These are phyloP conservation scores for Penicillium thymicola DNA, from an alignment of 2,329 filamentous ascomycete genomes.

Conservation along the genomic window DNA sequence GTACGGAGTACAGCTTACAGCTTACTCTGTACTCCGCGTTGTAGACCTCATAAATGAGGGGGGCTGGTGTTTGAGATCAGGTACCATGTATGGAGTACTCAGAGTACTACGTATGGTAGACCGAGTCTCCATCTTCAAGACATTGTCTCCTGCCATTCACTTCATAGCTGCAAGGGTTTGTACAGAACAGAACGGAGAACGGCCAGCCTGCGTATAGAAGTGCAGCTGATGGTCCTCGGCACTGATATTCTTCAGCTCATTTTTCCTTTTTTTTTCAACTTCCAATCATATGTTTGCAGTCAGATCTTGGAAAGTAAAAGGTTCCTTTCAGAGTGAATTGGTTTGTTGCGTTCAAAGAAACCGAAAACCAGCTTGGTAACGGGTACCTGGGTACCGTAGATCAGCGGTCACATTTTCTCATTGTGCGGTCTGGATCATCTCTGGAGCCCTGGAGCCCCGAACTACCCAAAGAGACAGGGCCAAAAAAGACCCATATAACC, in stretches of 20 bases:
- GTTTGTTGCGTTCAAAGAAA: slow-evolving; percentile 4
- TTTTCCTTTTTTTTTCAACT: not conserved
- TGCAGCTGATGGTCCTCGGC: not conserved
- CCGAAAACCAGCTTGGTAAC: not conserved
- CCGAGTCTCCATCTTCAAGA: slow-evolving; percentile 5
- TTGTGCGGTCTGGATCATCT: slow-evolving; percentile 13
- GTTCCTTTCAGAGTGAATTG: not conserved
- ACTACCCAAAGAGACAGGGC: not conserved
- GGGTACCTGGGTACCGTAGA: slow-evolving; percentile 3
- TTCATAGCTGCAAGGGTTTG: slow-evolving; percentile 13
- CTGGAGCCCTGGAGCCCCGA: not conserved
- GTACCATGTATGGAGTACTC: not conserved
- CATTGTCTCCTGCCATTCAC: slow-evolving; percentile 3
- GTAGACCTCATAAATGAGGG: not conserved
- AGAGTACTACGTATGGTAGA: slow-evolving; percentile 1
- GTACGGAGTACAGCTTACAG: not conserved
- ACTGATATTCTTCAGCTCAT: not conserved
- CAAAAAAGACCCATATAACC: slow-evolving; percentile 2
- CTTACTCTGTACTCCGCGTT: not conserved
- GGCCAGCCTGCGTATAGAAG: not conserved
- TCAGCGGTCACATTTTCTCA: slow-evolving; percentile 7
- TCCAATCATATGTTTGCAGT: not conserved
- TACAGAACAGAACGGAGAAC: not conserved
- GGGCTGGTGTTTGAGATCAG: slow-evolving; percentile 4
- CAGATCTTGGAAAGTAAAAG: not conserved